A percentile compares a stretch with the other conserved stretches of the same genome.
phyloP scores from a whole-genome alignment of 768 basidiomycete species.

The Leccinellum rugosiceps region DNA sequence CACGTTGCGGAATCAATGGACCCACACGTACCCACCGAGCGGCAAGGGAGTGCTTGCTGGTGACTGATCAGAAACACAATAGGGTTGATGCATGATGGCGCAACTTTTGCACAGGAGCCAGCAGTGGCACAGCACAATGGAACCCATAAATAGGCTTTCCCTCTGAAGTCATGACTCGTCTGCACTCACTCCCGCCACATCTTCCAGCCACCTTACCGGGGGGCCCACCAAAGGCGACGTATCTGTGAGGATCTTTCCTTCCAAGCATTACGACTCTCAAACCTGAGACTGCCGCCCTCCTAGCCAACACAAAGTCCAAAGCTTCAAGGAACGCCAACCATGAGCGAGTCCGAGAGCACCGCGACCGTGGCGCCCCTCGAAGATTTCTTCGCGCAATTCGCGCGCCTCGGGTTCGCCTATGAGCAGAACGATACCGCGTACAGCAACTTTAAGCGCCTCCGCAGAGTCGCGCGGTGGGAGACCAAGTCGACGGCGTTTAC shows the following conservation, averaged over 20 bases:
- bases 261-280: neutral
- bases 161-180: neutral
- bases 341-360: neutral
- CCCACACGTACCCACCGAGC: neutral
- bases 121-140: neutral
- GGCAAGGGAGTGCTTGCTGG: no score
- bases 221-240: neutral
- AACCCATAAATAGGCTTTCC: neutral
- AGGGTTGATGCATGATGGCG: no score
- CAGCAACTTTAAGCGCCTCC: constrained; percentile 20
- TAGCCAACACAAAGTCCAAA: neutral
- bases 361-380: constrained; percentile 20
- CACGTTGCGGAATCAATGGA: neutral
- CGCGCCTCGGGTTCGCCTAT: constrained; percentile 16
- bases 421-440: constrained; percentile 9
- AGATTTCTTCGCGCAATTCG: constrained; percentile 22
- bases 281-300: neutral
- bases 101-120: no score
- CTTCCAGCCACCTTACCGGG: no score
- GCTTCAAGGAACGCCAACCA: neutral
- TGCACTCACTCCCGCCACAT: neutral
- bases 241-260: neutral
- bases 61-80: no score
- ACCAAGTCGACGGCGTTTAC: neutral
- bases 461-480: constrained; percentile 1